These are phyloP conservation scores for Sphaerobolus stellatus DNA, from an alignment of 1,284 basidiomycete species.

Conservation along the genomic window DNA sequence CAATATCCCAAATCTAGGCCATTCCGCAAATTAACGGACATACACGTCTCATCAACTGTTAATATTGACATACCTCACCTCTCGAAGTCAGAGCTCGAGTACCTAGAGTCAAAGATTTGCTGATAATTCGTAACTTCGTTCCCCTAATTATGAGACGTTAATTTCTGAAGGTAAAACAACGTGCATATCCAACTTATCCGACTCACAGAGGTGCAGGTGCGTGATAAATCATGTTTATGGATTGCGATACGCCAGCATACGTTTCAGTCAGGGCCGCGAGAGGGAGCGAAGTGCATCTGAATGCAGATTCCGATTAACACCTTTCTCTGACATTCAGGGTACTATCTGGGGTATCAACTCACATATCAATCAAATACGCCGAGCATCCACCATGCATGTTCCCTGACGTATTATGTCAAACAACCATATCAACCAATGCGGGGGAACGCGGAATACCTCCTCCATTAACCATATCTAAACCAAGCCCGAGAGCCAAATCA, in stretches of 20 bases:
- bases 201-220: conserved; percentile 9
- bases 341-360: background rate
- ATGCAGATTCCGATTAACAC: background rate
- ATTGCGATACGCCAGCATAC: conserved; percentile 11
- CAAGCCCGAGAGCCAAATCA: background rate
- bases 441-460: background rate
- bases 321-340: background rate
- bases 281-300: conserved; percentile 10
- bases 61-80: conserved; percentile 51
- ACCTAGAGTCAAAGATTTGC: conserved; percentile 44
- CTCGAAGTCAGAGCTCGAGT: conserved; percentile 64
- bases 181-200: no score
- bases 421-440: background rate
- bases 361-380: conserved; percentile 12
- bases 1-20: conserved; percentile 37
- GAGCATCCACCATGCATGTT: conserved; percentile 12
- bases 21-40: background rate
- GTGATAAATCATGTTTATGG: conserved; percentile 13
- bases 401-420: background rate
- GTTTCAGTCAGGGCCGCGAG: conserved; percentile 1
- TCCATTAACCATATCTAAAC: conserved; percentile 12
- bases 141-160: background rate
- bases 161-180: no score
- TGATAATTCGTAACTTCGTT: conserved; percentile 7
- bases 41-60: no score